These are phyloP conservation scores for Austropuccinia psidii DNA, from an alignment of 1,284 basidiomycete species.

Conservation along the genomic window DNA sequence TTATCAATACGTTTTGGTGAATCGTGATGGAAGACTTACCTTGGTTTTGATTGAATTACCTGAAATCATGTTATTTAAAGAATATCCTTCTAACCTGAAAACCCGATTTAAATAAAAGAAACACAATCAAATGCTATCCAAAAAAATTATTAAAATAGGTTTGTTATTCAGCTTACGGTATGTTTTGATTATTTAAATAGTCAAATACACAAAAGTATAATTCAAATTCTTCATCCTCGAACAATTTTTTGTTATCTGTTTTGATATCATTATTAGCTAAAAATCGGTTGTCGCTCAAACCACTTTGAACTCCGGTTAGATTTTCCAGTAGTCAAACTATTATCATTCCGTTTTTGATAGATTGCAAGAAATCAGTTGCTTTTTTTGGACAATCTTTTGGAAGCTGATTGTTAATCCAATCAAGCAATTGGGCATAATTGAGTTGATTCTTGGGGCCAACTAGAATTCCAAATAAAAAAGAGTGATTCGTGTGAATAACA, in stretches of 20 bases:
- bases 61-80: constrained; percentile 24
- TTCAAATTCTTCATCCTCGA: constrained; percentile 39
- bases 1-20: too few relatives aligned
- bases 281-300: constrained; percentile 35
- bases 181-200: constrained; percentile 10
- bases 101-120: not conserved
- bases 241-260: too few relatives aligned
- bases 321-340: constrained; percentile 28
- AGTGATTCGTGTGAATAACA: too few relatives aligned
- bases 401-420: constrained; percentile 66
- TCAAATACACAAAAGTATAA: constrained; percentile 26
- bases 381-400: constrained; percentile 28
- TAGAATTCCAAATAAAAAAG: too few relatives aligned
- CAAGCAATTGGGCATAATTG: constrained; percentile 57
- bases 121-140: too few relatives aligned
- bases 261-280: constrained; percentile 23
- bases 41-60: constrained; percentile 15
- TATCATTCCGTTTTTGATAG: constrained; percentile 39
- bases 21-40: too few relatives aligned
- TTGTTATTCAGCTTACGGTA: too few relatives aligned
- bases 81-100: constrained; percentile 16
- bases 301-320: constrained; percentile 25
- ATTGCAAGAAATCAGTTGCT: constrained; percentile 39
- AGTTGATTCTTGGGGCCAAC: too few relatives aligned
- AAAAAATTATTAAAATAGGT: too few relatives aligned